Base-by-base conservation (phyloP, 768 basidiomycete genomes). In the Solioccasus polychromus region DNA sequence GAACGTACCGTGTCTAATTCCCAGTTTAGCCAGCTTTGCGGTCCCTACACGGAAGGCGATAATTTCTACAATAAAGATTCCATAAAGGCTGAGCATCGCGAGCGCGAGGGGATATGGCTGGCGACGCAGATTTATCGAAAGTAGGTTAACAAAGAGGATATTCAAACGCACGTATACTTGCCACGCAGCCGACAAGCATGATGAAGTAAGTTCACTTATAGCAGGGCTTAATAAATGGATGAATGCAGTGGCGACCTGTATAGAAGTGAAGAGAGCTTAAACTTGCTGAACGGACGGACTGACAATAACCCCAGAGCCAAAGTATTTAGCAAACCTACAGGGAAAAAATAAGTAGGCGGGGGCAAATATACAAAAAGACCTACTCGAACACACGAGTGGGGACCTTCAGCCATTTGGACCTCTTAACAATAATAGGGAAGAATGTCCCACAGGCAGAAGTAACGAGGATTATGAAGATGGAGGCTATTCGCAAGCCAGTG, bases 301-400 rank as follows among this genome's bases (percentile, higher is more conserved):
- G 47, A 88, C 87, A 55, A 91, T 90, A 39, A 91, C 87, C 20
- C 92, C 92, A 12, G 88, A 91, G 22, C 92, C 92, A 66, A 94
- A 93, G 64, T 85, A 92, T 66, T 91, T 92, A 25, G 88, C 84
- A 62, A 92, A 89, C 40, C 86, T 88, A 47, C 17, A 19, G 15
- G 32, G 59, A 10, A 57, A 41, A 3, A 52, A 9, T n/a, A 24
- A 7, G 12, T 3, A 14, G 4, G 22, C 11, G 5, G n/a, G 6
- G 26, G 11, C 18, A 28, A 14, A 39, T 2, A 67, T 1, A 3
- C 9, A 9, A 29, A n/a, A 31, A 30, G 18, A 52, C 85, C 23
- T 43, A 89, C 88, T 93, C 83, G 48, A 88, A 92, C 3, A 84
- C 64, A 29, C 61, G 45, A 38, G 5, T 39, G 31, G 57, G 50